Percentiles rank a stretch among this genome's conserved stretches.
Evolutionary conservation across 2,329 filamentous ascomycete species (phyloP).

Genomic region (Trichoderma sp.): DNA sequence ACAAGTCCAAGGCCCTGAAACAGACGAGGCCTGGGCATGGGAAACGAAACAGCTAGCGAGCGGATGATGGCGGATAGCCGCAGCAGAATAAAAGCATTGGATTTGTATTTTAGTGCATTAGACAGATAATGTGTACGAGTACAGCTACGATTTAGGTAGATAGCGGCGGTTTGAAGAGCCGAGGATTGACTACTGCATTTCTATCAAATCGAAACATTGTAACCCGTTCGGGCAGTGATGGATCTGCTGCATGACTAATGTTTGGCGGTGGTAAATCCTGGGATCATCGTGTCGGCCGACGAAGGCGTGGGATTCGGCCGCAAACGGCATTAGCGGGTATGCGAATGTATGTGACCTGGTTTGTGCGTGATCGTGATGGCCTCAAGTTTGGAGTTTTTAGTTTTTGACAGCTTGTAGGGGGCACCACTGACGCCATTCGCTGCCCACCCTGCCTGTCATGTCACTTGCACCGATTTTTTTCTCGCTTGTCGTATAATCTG

Average conservation of each 20-base stretch:
- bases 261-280: background rate
- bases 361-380: background rate
- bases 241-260: background rate
- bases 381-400: background rate
- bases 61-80: conserved; percentile 1
- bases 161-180: background rate
- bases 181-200: background rate
- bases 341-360: background rate
- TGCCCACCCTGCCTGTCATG: background rate
- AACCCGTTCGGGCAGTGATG: background rate
- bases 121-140: background rate
- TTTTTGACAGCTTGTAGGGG: background rate
- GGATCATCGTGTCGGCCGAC: background rate
- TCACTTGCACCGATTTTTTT: background rate
- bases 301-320: background rate
- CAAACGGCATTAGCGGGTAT: background rate
- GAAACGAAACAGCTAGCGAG: conserved; percentile 15
- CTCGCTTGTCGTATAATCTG: background rate
- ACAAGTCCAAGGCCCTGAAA: conserved; percentile 13
- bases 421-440: background rate
- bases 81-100: background rate
- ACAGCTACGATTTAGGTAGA: background rate
- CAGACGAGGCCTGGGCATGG: background rate
- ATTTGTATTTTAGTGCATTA: conserved; percentile 1
- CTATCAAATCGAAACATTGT: conserved; percentile 4